Base-by-base conservation (phyloP, 78 protist species). In the slime mould (Dictyostelium discoideum) region DNA sequence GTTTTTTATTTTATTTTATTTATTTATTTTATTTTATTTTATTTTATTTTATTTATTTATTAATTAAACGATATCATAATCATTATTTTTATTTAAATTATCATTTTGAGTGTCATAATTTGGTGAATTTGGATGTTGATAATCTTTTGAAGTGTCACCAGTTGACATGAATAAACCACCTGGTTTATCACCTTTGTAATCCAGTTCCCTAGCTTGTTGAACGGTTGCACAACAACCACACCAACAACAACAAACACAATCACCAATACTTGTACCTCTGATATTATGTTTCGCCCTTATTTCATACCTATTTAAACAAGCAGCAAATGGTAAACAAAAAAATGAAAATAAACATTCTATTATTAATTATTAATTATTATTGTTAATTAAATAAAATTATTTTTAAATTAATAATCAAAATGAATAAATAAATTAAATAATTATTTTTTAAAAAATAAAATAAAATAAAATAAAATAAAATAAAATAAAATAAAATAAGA, bases 201-300 rank as follows among this genome's bases (percentile, higher is more conserved):
- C 84, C 74, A 93, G 22, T 67, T 93, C 92, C 44, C 92, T 85
- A 10, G 96, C 84, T 37, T 86, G 86, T 40, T 93, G 96, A 29
- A 92, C 92, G 2, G 83, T 76, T 29, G 96, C 22, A 85, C 96
- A 92, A 42, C 92, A 93, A 5, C 92, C 82, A 87, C 92, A 85
- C 14, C 42, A 60, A 74, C 89, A 65, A 44, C 54, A 22, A 54
- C 92, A 93, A n/a, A 79, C 42, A 80, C 96, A 84, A 48, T 93
- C 96, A 37, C 93, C 86, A 16, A 85, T 20, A n/a, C 29, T 3
- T 39, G 48, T 85, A 40, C 96, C 96, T 73, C 84, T 37, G 22
- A 93, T 93, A 81, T 87, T 84, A 42, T 93, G 82, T 76, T 60
- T 85, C 18, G 80, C 3, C 73, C 96, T 85, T 24, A 93, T 86